phyloP scores from a whole-genome alignment of 305 asterid genomes.

The Plantago coronopus region DNA sequence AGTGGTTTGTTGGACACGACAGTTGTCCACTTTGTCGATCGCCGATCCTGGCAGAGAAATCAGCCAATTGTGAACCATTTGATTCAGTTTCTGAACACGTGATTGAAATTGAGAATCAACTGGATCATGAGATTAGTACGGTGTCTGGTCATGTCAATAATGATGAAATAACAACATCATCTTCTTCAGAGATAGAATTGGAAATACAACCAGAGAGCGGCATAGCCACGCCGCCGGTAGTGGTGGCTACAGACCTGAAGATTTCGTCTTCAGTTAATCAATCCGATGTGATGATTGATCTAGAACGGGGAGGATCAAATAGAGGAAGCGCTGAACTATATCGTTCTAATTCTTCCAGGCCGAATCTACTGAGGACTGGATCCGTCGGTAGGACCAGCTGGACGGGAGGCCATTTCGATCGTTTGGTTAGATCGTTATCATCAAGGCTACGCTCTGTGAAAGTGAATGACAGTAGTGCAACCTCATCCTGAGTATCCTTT shows the following conservation, averaged over 20 bases:
- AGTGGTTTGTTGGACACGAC: constrained; percentile 52
- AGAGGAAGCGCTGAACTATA: background rate
- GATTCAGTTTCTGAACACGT: too few relatives aligned
- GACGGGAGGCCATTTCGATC: constrained; percentile 32
- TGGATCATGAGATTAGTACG: background rate
- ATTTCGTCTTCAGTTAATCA: constrained; percentile 61
- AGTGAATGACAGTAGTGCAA: too few relatives aligned
- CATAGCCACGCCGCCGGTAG: constrained; percentile 10
- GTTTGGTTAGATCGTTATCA: constrained; percentile 33
- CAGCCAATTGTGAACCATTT: background rate
- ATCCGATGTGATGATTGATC: constrained; percentile 21
- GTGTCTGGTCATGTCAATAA: constrained; percentile 2
- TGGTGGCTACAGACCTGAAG: constrained; percentile 28
- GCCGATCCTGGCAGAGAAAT: constrained; percentile 9
- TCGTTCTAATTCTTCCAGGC: constrained; percentile 14
- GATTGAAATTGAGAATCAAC: background rate
- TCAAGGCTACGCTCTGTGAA: constrained; percentile 40
- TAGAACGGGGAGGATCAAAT: constrained; percentile 16
- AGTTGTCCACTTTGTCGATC: constrained; percentile 66
- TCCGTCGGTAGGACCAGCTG: constrained; percentile 21
- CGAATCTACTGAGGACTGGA: constrained; percentile 20
- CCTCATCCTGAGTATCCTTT: too few relatives aligned
- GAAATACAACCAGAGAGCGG: constrained; percentile 21
- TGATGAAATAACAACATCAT: background rate
- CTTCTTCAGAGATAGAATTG: constrained; percentile 28